phyloP scores from a whole-genome alignment of 495 filamentous ascomycete genomes.

The Penicillium cataractarum region DNA sequence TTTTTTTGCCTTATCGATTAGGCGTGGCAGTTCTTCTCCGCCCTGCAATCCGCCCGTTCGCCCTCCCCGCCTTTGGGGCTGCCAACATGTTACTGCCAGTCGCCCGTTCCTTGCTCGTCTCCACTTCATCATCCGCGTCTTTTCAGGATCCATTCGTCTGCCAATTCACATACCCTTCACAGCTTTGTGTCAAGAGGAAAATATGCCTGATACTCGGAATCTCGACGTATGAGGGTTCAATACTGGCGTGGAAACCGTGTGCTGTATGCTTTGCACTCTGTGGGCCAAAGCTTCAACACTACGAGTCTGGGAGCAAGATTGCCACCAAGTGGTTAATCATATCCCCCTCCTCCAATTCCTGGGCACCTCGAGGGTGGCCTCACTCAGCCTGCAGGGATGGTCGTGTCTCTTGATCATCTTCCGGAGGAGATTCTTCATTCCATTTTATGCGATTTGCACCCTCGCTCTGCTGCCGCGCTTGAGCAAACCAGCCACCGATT shows the following conservation, averaged over 20 bases:
- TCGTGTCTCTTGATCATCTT: conserved; percentile 49
- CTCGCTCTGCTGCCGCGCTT: conserved; percentile 48
- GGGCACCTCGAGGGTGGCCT: not conserved
- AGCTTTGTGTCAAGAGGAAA: not conserved
- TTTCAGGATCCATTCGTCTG: not conserved
- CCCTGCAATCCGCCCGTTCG: no score
- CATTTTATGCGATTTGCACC: conserved; percentile 63
- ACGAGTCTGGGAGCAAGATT: not conserved
- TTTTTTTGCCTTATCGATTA: not conserved
- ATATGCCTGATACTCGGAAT: conserved; percentile 6
- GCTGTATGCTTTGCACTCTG: not conserved
- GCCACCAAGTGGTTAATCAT: conserved; percentile 2
- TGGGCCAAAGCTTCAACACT: not conserved
- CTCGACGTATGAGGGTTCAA: conserved; percentile 10
- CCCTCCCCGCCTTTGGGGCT: not conserved
- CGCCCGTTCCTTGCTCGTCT: not conserved
- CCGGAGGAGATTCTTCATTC: conserved; percentile 78
- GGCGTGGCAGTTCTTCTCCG: conserved; percentile 1
- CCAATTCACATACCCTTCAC: not conserved
- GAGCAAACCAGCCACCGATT: conserved; percentile 67
- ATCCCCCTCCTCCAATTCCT: not conserved
- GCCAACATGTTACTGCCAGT: not conserved
- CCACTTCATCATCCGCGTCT: not conserved
- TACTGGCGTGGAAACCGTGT: conserved; percentile 19
- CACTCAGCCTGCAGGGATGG: conserved; percentile 36